phyloP scores from a whole-genome alignment of 2,329 filamentous ascomycete species.

The Fusarium nurragi region DNA sequence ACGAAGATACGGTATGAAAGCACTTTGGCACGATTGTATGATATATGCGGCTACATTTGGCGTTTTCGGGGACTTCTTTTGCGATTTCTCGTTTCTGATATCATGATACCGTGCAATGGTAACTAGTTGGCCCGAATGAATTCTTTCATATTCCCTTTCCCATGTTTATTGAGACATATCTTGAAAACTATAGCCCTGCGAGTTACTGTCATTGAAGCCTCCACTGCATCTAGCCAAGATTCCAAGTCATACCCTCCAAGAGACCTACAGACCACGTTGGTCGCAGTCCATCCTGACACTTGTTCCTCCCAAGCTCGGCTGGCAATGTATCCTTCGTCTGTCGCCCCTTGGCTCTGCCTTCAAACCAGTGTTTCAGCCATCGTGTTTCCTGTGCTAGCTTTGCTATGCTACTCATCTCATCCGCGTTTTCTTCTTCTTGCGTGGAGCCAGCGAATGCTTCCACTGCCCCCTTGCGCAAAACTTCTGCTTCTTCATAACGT shows the following conservation, averaged over 20 bases:
- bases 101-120: constrained; percentile 25
- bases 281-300: not conserved
- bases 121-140: not conserved
- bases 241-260: constrained; percentile 40
- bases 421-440: constrained; percentile 18
- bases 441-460: constrained; percentile 16
- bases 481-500: constrained; percentile 19
- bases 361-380: constrained; percentile 48
- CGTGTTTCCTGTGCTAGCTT: constrained; percentile 40
- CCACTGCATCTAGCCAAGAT: constrained; percentile 11
- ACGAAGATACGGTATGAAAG: not conserved
- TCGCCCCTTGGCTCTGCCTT: constrained; percentile 36
- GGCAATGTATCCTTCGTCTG: constrained; percentile 1
- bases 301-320: not conserved
- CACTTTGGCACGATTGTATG: constrained; percentile 2
- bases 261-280: constrained; percentile 40
- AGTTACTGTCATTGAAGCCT: not conserved
- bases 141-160: not conserved
- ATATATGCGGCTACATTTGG: not conserved
- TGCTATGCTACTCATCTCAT: constrained; percentile 27
- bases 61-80: constrained; percentile 1
- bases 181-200: too few relatives aligned
- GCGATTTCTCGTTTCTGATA: not conserved
- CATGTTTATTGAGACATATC: not conserved
- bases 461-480: constrained; percentile 1